Conservation (phyloP, 2,329 filamentous ascomycete species). For the Venturiaceae sp. region DNA sequence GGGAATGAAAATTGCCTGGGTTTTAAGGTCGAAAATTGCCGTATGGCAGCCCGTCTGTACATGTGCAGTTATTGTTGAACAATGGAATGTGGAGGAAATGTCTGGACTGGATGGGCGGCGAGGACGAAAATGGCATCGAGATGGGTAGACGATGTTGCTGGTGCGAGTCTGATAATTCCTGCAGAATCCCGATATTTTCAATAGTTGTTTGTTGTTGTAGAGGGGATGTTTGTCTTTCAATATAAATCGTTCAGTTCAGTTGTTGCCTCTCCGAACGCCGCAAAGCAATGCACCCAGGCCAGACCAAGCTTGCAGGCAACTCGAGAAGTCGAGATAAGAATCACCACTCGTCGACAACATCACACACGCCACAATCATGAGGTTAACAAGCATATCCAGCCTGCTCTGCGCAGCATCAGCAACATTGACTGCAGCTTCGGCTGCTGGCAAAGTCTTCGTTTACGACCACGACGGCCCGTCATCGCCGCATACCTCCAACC, state of each 20-base stretch:
- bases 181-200: background rate
- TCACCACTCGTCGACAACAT: background rate
- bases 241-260: background rate
- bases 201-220: background rate
- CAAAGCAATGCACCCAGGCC: background rate
- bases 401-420: conserved; percentile 23
- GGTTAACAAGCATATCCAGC: conserved; percentile 30
- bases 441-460: conserved; percentile 26
- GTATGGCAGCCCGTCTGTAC: conserved; percentile 4
- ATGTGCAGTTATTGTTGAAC: conserved; percentile 1
- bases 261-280: background rate
- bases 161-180: background rate
- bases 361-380: conserved; percentile 26
- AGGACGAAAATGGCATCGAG: background rate
- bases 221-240: background rate
- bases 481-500: background rate
- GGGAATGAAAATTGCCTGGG: background rate
- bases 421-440: conserved; percentile 13
- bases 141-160: background rate
- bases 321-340: background rate
- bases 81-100: background rate
- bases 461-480: conserved; percentile 13
- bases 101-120: background rate
- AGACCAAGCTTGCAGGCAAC: background rate
- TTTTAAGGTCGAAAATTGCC: background rate